These are phyloP conservation scores for Boletus reticuloceps DNA, from an alignment of 768 basidiomycete genomes.

Conservation along the genomic window DNA sequence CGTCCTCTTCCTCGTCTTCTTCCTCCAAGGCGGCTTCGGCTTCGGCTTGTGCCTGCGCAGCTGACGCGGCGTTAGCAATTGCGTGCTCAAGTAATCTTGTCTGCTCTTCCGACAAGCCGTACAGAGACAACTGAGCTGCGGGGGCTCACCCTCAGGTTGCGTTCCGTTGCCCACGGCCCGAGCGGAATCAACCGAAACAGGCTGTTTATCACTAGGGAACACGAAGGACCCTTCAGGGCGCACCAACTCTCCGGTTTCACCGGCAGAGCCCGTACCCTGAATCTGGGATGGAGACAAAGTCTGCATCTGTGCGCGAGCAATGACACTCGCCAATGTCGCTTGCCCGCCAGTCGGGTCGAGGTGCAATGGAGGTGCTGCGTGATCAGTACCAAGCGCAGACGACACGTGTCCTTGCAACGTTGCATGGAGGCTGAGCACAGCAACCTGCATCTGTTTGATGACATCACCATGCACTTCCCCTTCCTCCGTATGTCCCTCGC, in stretches of 20 bases:
- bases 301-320: conserved; percentile 66
- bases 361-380: conserved; percentile 28
- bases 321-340: conserved; percentile 68
- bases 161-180: conserved; percentile 6
- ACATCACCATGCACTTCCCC: conserved; percentile 55
- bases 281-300: conserved; percentile 27
- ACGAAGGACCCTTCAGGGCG: conserved; percentile 13
- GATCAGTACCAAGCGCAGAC: conserved; percentile 46
- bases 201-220: conserved; percentile 1
- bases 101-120: conserved; percentile 74
- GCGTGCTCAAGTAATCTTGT: conserved; percentile 66
- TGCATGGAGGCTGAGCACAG: conserved; percentile 53
- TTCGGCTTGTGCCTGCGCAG: conserved; percentile 76
- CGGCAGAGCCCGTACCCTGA: conserved; percentile 5
- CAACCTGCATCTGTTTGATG: conserved; percentile 48
- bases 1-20: conserved; percentile 56
- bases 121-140: conserved; percentile 54
- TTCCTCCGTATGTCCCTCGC: conserved; percentile 46
- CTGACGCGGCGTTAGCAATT: conserved; percentile 69
- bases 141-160: conserved; percentile 6
- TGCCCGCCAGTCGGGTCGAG: conserved; percentile 54
- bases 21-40: conserved; percentile 76
- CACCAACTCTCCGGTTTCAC: background rate
- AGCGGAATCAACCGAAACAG: conserved; percentile 4
- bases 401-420: conserved; percentile 59